These are phyloP conservation scores for Saccharomyces kudriavzevii DNA, from an alignment of 805 yeast genomes.

Conservation along the genomic window DNA sequence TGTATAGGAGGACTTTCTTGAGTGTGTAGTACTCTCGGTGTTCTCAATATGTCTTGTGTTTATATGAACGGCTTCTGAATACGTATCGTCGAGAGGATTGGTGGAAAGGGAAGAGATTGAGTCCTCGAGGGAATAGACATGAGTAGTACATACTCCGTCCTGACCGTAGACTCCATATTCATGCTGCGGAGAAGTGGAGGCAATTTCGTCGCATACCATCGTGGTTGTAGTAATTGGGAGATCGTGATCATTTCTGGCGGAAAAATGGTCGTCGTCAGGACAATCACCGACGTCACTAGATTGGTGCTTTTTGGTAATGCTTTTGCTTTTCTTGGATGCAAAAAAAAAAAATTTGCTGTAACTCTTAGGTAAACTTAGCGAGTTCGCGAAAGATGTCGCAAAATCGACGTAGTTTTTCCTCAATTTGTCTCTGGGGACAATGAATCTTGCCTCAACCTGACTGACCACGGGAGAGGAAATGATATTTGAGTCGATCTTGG, in stretches of 20 bases:
- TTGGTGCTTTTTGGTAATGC: background rate
- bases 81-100: background rate
- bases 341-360: background rate
- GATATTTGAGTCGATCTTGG: slow-evolving; percentile 40
- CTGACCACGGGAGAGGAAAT: slow-evolving; percentile 57
- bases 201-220: background rate
- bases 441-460: slow-evolving; percentile 67
- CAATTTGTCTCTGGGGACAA: slow-evolving; percentile 41
- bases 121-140: background rate
- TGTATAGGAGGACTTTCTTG: background rate
- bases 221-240: background rate
- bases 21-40: background rate
- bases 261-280: background rate
- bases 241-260: background rate
- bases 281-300: background rate
- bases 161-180: background rate
- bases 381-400: slow-evolving; percentile 12
- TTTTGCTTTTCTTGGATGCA: background rate
- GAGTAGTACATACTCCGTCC: background rate
- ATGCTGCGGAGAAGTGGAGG: background rate
- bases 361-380: slow-evolving; percentile 10
- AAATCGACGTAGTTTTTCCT: slow-evolving; percentile 39
- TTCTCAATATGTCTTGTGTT: background rate
- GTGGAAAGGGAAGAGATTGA: background rate
- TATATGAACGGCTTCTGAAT: background rate